Evolutionary conservation across 2,329 filamentous ascomycete species (phyloP).

Genomic region (Talaromyces sp.): DNA sequence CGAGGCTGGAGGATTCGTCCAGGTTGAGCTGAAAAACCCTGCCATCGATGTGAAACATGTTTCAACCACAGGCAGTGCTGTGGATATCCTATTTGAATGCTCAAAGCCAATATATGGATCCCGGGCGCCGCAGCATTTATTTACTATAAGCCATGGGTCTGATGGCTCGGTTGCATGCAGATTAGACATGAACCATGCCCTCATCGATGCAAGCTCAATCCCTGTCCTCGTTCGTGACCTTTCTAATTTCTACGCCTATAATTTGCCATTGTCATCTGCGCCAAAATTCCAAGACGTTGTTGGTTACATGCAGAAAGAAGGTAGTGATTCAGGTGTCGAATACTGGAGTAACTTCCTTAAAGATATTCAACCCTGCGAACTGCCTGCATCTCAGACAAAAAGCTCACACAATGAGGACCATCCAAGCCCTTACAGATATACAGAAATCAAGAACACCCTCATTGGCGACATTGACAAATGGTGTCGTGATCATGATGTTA

Average conservation of each 20-base stretch:
- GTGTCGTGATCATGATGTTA: conserved; percentile 5
- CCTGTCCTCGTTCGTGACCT: neutral
- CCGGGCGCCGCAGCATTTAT: neutral
- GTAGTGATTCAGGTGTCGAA: neutral
- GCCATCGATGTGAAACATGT: neutral
- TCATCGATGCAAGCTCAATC: neutral
- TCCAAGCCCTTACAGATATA: neutral
- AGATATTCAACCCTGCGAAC: neutral
- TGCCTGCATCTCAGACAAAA: neutral
- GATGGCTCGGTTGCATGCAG: neutral
- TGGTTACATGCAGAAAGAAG: neutral
- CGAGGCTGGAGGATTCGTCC: neutral
- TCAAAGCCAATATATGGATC: neutral
- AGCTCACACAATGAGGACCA: neutral
- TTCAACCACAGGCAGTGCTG: neutral
- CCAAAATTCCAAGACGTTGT: neutral
- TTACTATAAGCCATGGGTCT: neutral
- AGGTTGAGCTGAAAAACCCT: neutral
- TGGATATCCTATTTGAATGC: neutral
- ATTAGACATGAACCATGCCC: neutral
- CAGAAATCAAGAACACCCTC: neutral
- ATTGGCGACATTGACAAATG: neutral
- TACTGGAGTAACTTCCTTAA: neutral
- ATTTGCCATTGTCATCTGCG: neutral
- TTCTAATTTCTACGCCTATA: neutral